Percentiles rank a stretch among this genome's conserved stretches.
These are phyloP conservation scores for Phaeosphaeriaceae sp. DNA, from an alignment of 2,329 filamentous ascomycete genomes.

Conservation along the genomic window DNA sequence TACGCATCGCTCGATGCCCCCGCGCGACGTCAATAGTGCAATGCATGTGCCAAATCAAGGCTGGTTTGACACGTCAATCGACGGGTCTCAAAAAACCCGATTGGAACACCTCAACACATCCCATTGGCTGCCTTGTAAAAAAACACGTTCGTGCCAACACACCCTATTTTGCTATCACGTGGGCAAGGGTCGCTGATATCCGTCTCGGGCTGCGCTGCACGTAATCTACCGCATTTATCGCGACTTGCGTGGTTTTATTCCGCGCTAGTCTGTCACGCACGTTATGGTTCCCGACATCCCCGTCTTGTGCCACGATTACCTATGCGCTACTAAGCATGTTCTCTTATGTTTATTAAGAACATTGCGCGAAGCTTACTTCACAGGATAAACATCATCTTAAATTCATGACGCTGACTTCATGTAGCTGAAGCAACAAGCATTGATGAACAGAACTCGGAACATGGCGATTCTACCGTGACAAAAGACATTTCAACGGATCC, in stretches of 20 bases:
- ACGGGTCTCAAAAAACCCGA: slow-evolving; percentile 17
- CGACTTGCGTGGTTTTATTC: slow-evolving; percentile 27
- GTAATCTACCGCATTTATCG: slow-evolving; percentile 29
- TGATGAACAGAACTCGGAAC: slow-evolving; percentile 3
- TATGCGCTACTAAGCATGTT: slow-evolving; percentile 5
- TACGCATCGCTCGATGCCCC: slow-evolving; percentile 1
- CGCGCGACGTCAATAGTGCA: slow-evolving; percentile 16
- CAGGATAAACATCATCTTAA: neutral
- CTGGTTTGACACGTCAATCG: slow-evolving; percentile 12
- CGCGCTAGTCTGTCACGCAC: slow-evolving; percentile 20
- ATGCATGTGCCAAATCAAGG: slow-evolving; percentile 19
- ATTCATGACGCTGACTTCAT: slow-evolving; percentile 11
- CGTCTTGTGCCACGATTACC: slow-evolving; percentile 7
- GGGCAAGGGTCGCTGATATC: slow-evolving; percentile 20
- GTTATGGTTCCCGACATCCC: slow-evolving; percentile 19
- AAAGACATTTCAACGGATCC: slow-evolving; percentile 12
- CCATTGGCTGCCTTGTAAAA: slow-evolving; percentile 21
- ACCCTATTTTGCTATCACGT: slow-evolving; percentile 37
- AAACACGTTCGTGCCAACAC: slow-evolving; percentile 13
- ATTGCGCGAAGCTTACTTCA: neutral
- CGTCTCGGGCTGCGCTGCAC: slow-evolving; percentile 35
- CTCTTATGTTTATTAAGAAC: neutral
- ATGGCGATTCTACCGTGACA: slow-evolving; percentile 11
- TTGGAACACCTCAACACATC: slow-evolving; percentile 17
- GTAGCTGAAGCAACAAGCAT: slow-evolving; percentile 4